A percentile compares a stretch with the other conserved stretches of the same genome.
phyloP scores from a whole-genome alignment of 441 rosid genomes.

The Breynia disticha region DNA sequence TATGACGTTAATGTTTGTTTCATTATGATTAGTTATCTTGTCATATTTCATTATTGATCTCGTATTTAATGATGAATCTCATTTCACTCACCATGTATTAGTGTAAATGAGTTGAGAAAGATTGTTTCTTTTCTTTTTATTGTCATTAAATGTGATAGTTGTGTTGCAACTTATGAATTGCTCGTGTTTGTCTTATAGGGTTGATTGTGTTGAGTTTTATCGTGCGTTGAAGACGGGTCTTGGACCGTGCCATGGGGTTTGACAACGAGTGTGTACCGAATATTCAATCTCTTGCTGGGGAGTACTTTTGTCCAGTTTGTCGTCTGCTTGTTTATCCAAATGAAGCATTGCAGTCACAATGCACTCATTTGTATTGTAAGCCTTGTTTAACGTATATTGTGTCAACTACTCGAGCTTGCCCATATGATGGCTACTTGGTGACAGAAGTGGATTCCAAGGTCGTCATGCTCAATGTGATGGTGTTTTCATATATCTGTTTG shows the following conservation, averaged over 20 bases:
- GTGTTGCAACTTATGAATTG: too few relatives aligned
- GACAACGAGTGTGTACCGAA: constrained; percentile 65
- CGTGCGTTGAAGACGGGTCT: constrained; percentile 13
- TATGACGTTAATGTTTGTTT: too few relatives aligned
- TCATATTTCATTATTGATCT: too few relatives aligned
- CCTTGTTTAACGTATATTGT: constrained; percentile 54
- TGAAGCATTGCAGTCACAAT: constrained; percentile 76
- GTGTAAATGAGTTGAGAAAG: too few relatives aligned
- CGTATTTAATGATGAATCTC: too few relatives aligned
- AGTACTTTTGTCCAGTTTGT: constrained; percentile 79
- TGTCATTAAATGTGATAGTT: too few relatives aligned
- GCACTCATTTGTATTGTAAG: constrained; percentile 72
- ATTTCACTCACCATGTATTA: too few relatives aligned
- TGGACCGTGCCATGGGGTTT: constrained; percentile 45
- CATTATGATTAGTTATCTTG: too few relatives aligned
- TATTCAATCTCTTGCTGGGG: constrained; percentile 67
- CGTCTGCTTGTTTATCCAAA: constrained; percentile 61
- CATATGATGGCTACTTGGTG: constrained; percentile 72
- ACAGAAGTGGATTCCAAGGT: constrained; percentile 84
- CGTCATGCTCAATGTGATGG: constrained; percentile 2
- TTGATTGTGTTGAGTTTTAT: constrained; percentile 14
- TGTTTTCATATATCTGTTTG: not conserved
- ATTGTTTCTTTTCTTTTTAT: too few relatives aligned
- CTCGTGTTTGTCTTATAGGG: constrained; percentile 13
- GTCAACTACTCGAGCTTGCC: constrained; percentile 62